These are phyloP conservation scores for Suhomyces panamericanus DNA, from an alignment of 1,139 yeast genomes.

Conservation along the genomic window DNA sequence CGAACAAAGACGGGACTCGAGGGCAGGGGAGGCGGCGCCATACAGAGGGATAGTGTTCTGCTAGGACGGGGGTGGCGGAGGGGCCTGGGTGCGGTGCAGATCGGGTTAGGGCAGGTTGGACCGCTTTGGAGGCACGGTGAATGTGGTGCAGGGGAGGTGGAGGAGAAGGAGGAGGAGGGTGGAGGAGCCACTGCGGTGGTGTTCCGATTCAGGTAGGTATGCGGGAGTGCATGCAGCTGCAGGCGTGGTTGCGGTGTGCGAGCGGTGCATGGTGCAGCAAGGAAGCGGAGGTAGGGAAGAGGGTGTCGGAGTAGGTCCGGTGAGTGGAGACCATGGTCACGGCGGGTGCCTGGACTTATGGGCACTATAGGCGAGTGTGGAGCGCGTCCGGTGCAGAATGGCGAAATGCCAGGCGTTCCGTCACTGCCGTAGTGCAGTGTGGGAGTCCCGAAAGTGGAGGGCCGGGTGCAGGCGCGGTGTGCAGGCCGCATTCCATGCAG, in stretches of 20 bases:
- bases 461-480: not conserved
- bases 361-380: not conserved
- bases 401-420: constrained; percentile 1
- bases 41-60: not conserved
- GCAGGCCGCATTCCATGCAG: not conserved
- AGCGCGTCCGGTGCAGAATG: not conserved
- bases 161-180: too few species aligned
- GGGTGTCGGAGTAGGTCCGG: too few species aligned
- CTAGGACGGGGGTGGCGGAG: not conserved
- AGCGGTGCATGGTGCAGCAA: not conserved
- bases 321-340: too few species aligned
- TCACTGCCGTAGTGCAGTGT: not conserved
- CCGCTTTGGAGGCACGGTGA: too few species aligned
- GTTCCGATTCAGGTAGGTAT: constrained; percentile 3
- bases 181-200: too few species aligned
- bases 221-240: not conserved
- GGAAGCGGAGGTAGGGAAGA: not conserved
- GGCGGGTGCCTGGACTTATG: not conserved
- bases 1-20: not conserved
- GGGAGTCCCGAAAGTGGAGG: constrained; percentile 1
- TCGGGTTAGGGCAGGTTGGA: too few species aligned
- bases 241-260: not conserved
- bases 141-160: too few species aligned
- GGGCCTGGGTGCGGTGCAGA: not conserved
- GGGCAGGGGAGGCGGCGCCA: not conserved